A percentile compares a stretch with the other conserved stretches of the same genome.
Conservation (phyloP, 345 rosid genomes). For the Camelina neglecta region DNA sequence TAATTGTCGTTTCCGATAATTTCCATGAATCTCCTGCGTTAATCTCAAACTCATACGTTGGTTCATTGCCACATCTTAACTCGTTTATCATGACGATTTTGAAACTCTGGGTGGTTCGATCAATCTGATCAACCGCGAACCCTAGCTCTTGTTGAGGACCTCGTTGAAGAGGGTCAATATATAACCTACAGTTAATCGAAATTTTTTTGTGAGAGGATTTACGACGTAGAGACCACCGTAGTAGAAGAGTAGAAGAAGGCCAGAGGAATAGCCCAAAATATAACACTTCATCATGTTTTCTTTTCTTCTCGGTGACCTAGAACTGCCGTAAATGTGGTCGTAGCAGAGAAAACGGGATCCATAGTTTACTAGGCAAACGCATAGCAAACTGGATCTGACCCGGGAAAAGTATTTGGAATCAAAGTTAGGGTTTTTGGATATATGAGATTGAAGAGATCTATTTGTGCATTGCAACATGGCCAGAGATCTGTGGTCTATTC, state of each 20-base stretch:
- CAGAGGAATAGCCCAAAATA: slow-evolving; percentile 10
- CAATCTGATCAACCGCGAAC: slow-evolving; percentile 11
- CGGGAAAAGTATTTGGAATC: not conserved
- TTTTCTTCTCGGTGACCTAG: not conserved
- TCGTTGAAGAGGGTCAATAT: no score
- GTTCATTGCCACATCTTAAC: no score
- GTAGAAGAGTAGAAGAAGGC: slow-evolving; percentile 1
- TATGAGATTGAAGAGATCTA: not conserved
- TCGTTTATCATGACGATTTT: not conserved
- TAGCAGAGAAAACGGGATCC: not conserved
- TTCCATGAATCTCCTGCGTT: slow-evolving; percentile 1
- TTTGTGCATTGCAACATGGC: not conserved
- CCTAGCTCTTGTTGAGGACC: not conserved
- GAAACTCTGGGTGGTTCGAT: slow-evolving; percentile 15
- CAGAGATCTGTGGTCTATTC: not conserved
- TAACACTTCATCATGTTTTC: not conserved
- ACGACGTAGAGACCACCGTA: not conserved
- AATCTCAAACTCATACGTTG: not conserved
- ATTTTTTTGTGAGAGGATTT: slow-evolving; percentile 33
- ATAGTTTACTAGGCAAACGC: no score
- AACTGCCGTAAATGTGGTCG: not conserved
- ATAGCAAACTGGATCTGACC: not conserved
- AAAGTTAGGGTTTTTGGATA: not conserved
- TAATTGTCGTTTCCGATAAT: not conserved
- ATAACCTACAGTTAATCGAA: not conserved